Conservation (phyloP, 352 stramenopile species). For the Phytophthora pisi region DNA sequence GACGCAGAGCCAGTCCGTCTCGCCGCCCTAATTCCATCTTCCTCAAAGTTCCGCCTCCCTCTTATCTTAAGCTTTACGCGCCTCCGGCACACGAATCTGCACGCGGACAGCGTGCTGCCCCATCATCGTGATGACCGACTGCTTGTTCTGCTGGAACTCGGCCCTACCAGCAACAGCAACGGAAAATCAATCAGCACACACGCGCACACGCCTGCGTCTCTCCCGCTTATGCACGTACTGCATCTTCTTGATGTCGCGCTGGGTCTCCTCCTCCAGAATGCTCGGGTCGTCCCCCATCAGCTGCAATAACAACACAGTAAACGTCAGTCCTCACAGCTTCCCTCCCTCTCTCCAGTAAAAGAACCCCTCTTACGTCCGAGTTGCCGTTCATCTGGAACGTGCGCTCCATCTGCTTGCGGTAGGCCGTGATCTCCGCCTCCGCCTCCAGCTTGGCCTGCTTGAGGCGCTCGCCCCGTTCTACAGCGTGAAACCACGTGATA, state of each 20-base stretch:
- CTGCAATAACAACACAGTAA: slow-evolving; percentile 31
- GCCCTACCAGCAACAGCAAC: slow-evolving; percentile 32
- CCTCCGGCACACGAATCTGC: slow-evolving; percentile 69
- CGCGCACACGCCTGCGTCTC: too few species aligned
- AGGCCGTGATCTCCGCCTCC: slow-evolving; percentile 84
- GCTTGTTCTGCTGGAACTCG: slow-evolving; percentile 78
- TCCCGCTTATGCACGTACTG: slow-evolving; percentile 39
- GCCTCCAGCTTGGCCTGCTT: slow-evolving; percentile 91
- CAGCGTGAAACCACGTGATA: neutral
- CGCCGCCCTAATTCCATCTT: neutral
- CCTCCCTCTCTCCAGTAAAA: slow-evolving; percentile 12
- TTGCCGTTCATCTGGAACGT: slow-evolving; percentile 89
- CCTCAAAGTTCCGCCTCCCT: neutral
- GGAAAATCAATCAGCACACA: neutral
- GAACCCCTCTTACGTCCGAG: slow-evolving; percentile 57
- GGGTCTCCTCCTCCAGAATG: slow-evolving; percentile 79
- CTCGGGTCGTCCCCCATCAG: slow-evolving; percentile 82
- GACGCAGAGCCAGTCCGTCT: neutral
- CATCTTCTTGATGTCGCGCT: slow-evolving; percentile 85
- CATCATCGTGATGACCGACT: slow-evolving; percentile 76
- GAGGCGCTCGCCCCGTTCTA: slow-evolving; percentile 84
- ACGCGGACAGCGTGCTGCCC: slow-evolving; percentile 70
- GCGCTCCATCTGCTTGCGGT: slow-evolving; percentile 86
- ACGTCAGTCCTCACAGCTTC: neutral
- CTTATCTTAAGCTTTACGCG: slow-evolving; percentile 52